These are phyloP conservation scores for Diaporthe vaccinii DNA, from an alignment of 2,329 filamentous ascomycete species.

Conservation along the genomic window DNA sequence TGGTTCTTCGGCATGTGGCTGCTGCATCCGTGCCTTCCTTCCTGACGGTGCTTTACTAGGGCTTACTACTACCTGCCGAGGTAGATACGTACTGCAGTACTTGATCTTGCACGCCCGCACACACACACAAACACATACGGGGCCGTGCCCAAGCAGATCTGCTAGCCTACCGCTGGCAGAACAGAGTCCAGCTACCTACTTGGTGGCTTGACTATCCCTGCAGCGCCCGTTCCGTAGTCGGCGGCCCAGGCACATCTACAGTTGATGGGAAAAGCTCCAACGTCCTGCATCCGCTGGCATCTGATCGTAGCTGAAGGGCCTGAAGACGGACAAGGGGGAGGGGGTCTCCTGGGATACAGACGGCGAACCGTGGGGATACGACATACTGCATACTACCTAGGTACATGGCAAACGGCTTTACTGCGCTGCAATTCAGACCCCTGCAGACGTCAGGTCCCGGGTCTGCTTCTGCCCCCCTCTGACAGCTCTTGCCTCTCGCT, in stretches of 20 bases:
- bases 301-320: neutral
- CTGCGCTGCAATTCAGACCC: neutral
- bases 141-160: neutral
- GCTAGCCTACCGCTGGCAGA: neutral
- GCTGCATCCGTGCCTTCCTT: neutral
- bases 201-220: conserved; percentile 1
- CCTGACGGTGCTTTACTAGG: neutral
- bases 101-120: neutral
- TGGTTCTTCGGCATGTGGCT: conserved; percentile 3
- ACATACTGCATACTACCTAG: too few relatives aligned
- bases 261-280: neutral
- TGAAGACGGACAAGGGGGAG: neutral
- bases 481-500: neutral
- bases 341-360: neutral
- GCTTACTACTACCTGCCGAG: neutral
- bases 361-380: neutral
- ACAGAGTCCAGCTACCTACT: neutral
- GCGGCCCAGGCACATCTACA: conserved; percentile 14
- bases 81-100: neutral
- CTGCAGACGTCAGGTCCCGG: conserved; percentile 10
- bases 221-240: conserved; percentile 34
- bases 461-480: conserved; percentile 14
- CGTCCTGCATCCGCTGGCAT: neutral
- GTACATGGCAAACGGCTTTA: neutral
- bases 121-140: neutral